Base-by-base conservation (phyloP, 2,329 filamentous ascomycete species). In the Ceratocystis lukuohia region DNA sequence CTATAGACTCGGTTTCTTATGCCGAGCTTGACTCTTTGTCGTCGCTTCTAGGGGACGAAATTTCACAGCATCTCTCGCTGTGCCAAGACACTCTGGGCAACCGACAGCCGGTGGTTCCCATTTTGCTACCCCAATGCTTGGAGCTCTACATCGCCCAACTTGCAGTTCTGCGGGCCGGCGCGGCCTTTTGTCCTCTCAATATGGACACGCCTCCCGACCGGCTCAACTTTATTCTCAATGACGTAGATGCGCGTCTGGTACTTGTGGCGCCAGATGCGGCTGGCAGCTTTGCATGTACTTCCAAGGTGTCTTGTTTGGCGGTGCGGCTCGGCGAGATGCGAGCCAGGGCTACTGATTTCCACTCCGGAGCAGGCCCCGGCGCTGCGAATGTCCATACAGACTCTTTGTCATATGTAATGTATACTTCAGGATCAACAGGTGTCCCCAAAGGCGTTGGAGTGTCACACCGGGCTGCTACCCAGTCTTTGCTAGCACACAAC, bases 341-440 rank as follows among this genome's bases (percentile, higher is more conserved):
- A 33, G 22, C 10, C 1, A 20, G 7, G 68, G 56, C 30, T 20
- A 28, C 56, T 17, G 56, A 37, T 0, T 6, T 8, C 5, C 2
- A 28, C 8, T 59, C 56, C 3, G 3, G 7, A n/a, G 2, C 12
- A 48, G 5, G 20, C 15, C 10, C 56, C 12, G 45, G 6, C 41
- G 4, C 28, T 59, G 22, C 15, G 15, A 7, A 12, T 10, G 65
- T 45, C 6, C 10, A 50, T 12, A 33, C 75, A 0, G 71, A 76
- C 1, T 76, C 81, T 68, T 74, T 92, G 28, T 91, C 92, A 28
- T 96, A 96, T 77, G 84, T 96, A 68, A 91, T 96, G 85, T 96
- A 96, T 74, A 96, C 92, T 0, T 95, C 90, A 59, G 91, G 91
- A 2, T 95, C 90, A 4, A 96, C 91, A 0, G 92, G 92, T 12